Percentiles rank a stretch among this genome's conserved stretches.
Evolutionary conservation across 192 early-diverging fungal species (phyloP).

Genomic region (Coemansia sp.): DNA sequence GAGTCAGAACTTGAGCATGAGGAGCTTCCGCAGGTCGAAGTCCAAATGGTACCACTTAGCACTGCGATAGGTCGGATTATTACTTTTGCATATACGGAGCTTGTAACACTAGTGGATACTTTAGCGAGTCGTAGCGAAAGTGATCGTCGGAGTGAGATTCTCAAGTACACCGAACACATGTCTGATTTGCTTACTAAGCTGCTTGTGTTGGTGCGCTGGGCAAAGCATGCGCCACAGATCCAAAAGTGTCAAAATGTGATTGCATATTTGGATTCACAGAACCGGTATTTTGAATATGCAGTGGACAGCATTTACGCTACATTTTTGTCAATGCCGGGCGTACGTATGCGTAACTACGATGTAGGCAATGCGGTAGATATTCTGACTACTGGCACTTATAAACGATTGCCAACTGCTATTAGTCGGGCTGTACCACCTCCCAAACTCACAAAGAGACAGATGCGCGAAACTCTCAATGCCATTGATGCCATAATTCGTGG

Average conservation of each 20-base stretch:
- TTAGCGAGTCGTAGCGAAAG: slow-evolving; percentile 60
- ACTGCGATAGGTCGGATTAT: slow-evolving; percentile 62
- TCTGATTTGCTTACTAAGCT: slow-evolving; percentile 70
- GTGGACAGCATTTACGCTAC: slow-evolving; percentile 63
- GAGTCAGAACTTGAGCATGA: slow-evolving; percentile 15
- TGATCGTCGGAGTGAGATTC: slow-evolving; percentile 60
- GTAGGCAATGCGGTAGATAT: slow-evolving; percentile 81
- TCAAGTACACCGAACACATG: slow-evolving; percentile 64
- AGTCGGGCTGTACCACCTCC: slow-evolving; percentile 65
- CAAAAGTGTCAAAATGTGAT: slow-evolving; percentile 69
- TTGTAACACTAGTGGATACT: slow-evolving; percentile 65
- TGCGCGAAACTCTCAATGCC: slow-evolving; percentile 59
- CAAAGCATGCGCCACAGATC: slow-evolving; percentile 63
- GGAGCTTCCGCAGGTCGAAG: slow-evolving; percentile 60
- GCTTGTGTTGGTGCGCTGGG: slow-evolving; percentile 75
- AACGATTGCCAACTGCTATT: slow-evolving; percentile 72
- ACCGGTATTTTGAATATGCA: slow-evolving; percentile 59
- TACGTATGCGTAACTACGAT: slow-evolving; percentile 77
- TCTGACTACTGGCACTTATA: slow-evolving; percentile 79
- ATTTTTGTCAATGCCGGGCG: slow-evolving; percentile 54
- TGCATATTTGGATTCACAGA: slow-evolving; percentile 63
- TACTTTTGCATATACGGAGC: slow-evolving; percentile 65
- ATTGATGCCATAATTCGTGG: slow-evolving; percentile 71
- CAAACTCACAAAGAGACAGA: slow-evolving; percentile 59
- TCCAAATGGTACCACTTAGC: slow-evolving; percentile 63